Percentiles rank a stretch among this genome's conserved stretches.
These are phyloP conservation scores for Protomyces arabidopsidicola DNA, from an alignment of 1,139 yeast species.

Conservation along the genomic window DNA sequence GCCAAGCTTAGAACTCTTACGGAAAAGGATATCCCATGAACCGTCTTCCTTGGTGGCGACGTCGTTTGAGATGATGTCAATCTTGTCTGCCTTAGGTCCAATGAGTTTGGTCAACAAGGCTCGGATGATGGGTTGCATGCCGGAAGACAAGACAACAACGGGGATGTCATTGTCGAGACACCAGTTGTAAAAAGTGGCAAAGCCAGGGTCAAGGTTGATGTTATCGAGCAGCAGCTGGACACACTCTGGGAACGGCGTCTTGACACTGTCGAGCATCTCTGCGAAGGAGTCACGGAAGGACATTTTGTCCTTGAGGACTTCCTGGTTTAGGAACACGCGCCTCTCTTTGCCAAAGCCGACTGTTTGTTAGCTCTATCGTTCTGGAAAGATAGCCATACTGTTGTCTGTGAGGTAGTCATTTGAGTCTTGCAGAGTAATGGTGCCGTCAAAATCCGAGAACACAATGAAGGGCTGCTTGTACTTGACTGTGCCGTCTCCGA, in stretches of 20 bases:
- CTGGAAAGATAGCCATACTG: constrained; percentile 38
- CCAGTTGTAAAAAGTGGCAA: constrained; percentile 75
- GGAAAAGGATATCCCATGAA: constrained; percentile 77
- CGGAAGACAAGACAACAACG: constrained; percentile 69
- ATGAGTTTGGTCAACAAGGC: constrained; percentile 69
- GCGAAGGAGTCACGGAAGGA: constrained; percentile 77
- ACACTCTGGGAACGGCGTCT: constrained; percentile 76
- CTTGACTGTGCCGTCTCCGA: constrained; percentile 24
- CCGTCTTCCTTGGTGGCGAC: constrained; percentile 56
- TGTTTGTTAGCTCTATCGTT: constrained; percentile 59
- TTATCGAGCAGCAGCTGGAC: constrained; percentile 51
- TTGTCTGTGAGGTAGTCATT: constrained; percentile 42
- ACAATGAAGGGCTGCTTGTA: constrained; percentile 27
- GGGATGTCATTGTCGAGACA: constrained; percentile 67
- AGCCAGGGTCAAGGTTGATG: constrained; percentile 84
- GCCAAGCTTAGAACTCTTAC: background rate
- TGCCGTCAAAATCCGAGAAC: constrained; percentile 30
- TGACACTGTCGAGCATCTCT: constrained; percentile 74
- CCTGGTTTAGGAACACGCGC: constrained; percentile 64
- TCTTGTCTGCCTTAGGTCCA: constrained; percentile 64
- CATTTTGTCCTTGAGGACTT: constrained; percentile 62
- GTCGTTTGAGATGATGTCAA: constrained; percentile 78
- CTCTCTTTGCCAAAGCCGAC: constrained; percentile 74
- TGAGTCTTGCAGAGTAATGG: constrained; percentile 46
- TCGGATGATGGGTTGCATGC: constrained; percentile 86